Evolutionary conservation across 495 filamentous ascomycete species (phyloP), one percentile per base, ranked within the genome.

Genomic region (Rostrohypoxylon terebratum): DNA sequence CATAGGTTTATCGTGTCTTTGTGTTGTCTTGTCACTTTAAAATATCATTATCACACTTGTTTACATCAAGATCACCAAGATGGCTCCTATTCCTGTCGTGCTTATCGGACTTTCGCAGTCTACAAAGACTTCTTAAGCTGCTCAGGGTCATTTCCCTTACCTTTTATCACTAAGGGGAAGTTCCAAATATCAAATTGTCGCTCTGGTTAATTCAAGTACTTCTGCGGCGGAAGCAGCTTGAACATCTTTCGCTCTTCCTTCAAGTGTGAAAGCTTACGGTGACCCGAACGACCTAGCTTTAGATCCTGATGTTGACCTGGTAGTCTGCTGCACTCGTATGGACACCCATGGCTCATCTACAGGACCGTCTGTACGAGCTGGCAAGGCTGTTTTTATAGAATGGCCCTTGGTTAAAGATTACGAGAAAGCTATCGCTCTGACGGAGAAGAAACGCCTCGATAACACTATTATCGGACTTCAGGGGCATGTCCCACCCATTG

Each of bases 321-420:
- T 91, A 2, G 85, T 89, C 36, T 83, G 82, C 59, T 80, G 74
- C 20, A 88, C 87, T 0, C 78, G 86, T 4, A 86, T 89, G 0
- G 87, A 89, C 50, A 80, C 78, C 9, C 90, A 91, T 73, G 31
- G 58, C 42, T 34, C 38, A 25, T 69, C 68, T 0, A 72, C 65
- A 4, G 72, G 51, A 14, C 85, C 87, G 1, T 82, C 80, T 13
- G 50, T 92, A 8, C 61, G 76, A 16, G 86, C 87, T 0, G 87
- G 87, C n/a, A 90, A 90, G 72, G 77, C 81, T 34, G 85, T 87
- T 11, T 90, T 79, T 60, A 80, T 87, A 23, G 90, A 91, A 73
- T 91, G 90, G 90, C 85, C 85, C 11, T 76, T 87, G 0, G 82
- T 80, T 0, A 67, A 81, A 28, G 71, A 81, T 53, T 66, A 73